Conservation (phyloP, 768 basidiomycete species). For the Tricholoma matsutake region DNA sequence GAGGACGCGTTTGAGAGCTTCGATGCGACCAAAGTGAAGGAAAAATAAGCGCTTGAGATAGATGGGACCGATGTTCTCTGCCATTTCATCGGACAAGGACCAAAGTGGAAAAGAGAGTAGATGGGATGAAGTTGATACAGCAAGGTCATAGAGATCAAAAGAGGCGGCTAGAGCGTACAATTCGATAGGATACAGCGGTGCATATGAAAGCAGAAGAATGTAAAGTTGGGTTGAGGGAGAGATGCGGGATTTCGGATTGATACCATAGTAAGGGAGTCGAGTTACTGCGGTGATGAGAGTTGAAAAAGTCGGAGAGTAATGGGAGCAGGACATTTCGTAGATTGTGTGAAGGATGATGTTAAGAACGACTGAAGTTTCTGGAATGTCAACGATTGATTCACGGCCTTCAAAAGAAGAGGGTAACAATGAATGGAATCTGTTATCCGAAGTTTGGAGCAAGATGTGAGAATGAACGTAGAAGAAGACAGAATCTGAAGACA, state of each 20-base stretch:
- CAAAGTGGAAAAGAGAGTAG: constrained; percentile 70
- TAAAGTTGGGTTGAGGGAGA: constrained; percentile 54
- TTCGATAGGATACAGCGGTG: constrained; percentile 66
- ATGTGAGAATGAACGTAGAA: constrained; percentile 74
- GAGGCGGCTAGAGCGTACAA: constrained; percentile 70
- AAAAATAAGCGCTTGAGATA: constrained; percentile 84
- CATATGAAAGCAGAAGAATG: constrained; percentile 59
- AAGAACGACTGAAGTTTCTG: constrained; percentile 58
- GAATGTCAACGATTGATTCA: constrained; percentile 55
- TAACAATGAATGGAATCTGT: constrained; percentile 60
- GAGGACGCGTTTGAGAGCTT: constrained; percentile 77
- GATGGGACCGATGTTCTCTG: constrained; percentile 63
- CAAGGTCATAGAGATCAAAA: constrained; percentile 68
- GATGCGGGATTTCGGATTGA: constrained; percentile 46
- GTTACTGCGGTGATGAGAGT: constrained; percentile 55
- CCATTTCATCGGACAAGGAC: constrained; percentile 67
- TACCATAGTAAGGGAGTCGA: constrained; percentile 57
- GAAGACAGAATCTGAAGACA: constrained; percentile 76
- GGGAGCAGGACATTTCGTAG: constrained; percentile 70
- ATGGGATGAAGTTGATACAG: constrained; percentile 71
- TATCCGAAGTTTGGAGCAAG: constrained; percentile 58
- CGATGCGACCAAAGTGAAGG: constrained; percentile 77
- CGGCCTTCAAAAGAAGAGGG: constrained; percentile 40
- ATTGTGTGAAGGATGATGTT: constrained; percentile 73
- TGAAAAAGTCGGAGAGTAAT: constrained; percentile 68